These are phyloP conservation scores for Nannizzia gypsea DNA, from an alignment of 2,329 filamentous ascomycete genomes.

Conservation along the genomic window DNA sequence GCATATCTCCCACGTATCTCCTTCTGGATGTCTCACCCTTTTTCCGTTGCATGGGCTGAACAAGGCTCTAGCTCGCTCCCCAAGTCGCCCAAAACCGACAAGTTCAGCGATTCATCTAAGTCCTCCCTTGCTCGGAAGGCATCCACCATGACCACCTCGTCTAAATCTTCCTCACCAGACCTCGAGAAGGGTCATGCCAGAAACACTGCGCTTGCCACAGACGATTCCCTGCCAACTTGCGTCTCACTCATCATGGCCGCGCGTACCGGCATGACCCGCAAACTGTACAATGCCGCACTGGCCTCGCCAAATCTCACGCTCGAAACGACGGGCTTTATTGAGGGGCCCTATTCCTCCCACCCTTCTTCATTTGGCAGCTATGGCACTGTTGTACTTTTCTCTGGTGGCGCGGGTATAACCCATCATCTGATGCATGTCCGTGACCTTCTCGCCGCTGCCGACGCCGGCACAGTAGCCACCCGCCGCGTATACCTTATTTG, in stretches of 20 bases:
- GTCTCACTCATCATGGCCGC: slow-evolving; percentile 49
- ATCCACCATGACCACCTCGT: not conserved
- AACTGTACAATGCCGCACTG: slow-evolving; percentile 46
- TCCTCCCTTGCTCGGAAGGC: not conserved
- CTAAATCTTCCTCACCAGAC: slow-evolving; percentile 12
- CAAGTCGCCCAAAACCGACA: slow-evolving; percentile 11
- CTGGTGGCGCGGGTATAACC: slow-evolving; percentile 54
- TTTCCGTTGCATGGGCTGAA: slow-evolving; percentile 38
- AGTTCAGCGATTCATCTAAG: not conserved
- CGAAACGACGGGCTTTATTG: slow-evolving; percentile 45
- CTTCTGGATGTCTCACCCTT: slow-evolving; percentile 39
- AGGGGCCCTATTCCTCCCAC: slow-evolving; percentile 53
- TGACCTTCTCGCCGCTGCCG: slow-evolving; percentile 44
- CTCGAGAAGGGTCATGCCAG: slow-evolving; percentile 25
- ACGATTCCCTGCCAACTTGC: slow-evolving; percentile 21
- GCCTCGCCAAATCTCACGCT: slow-evolving; percentile 40
- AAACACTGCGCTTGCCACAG: slow-evolving; percentile 9
- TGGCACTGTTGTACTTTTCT: slow-evolving; percentile 55
- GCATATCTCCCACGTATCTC: slow-evolving; percentile 45
- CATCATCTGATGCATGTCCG: slow-evolving; percentile 52
- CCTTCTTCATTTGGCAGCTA: slow-evolving; percentile 47
- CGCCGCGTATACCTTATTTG: slow-evolving; percentile 51
- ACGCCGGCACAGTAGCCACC: slow-evolving; percentile 44
- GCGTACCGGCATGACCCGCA: slow-evolving; percentile 52
- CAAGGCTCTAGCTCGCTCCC: slow-evolving; percentile 20